Percentiles rank a stretch among this genome's conserved stretches.
These are phyloP conservation scores for Posidonia oceanica DNA, from an alignment of 116 monocot species.

Conservation along the genomic window DNA sequence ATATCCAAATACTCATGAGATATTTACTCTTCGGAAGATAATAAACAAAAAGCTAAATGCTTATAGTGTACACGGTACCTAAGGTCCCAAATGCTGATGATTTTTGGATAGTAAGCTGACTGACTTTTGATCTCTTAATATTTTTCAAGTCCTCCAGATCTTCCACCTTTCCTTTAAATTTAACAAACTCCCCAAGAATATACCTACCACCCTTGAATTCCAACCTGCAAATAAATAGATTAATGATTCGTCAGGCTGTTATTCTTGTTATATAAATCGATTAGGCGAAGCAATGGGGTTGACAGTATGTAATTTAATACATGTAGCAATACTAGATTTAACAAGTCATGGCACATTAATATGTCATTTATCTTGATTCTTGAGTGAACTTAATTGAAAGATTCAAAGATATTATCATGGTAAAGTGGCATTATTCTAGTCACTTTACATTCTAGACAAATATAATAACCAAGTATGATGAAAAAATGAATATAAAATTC, in stretches of 20 bases:
- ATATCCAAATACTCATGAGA: no score
- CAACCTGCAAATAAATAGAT: constrained; percentile 36
- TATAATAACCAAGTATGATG: no score
- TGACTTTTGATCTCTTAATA: constrained; percentile 63
- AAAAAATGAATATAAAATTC: no score
- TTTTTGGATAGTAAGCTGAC: constrained; percentile 38
- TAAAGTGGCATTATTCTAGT: no score
- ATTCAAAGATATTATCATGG: no score
- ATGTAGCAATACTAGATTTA: no score
- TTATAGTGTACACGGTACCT: constrained; percentile 10
- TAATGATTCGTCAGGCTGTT: not conserved
- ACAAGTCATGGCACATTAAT: no score
- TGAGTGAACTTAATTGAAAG: no score
- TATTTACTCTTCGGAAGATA: not conserved
- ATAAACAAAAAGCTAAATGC: not conserved
- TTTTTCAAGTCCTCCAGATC: constrained; percentile 36
- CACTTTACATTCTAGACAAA: no score
- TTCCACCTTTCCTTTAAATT: constrained; percentile 56
- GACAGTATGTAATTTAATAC: not conserved
- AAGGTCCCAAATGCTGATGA: constrained; percentile 31
- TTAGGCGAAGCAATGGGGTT: not conserved
- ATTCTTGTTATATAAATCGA: not conserved
- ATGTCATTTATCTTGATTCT: no score
- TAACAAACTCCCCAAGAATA: constrained; percentile 81
- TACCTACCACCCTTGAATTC: constrained; percentile 51